Evolutionary conservation across 2,329 filamentous ascomycete genomes (phyloP).

Genomic region (Colletotrichum magnum): DNA sequence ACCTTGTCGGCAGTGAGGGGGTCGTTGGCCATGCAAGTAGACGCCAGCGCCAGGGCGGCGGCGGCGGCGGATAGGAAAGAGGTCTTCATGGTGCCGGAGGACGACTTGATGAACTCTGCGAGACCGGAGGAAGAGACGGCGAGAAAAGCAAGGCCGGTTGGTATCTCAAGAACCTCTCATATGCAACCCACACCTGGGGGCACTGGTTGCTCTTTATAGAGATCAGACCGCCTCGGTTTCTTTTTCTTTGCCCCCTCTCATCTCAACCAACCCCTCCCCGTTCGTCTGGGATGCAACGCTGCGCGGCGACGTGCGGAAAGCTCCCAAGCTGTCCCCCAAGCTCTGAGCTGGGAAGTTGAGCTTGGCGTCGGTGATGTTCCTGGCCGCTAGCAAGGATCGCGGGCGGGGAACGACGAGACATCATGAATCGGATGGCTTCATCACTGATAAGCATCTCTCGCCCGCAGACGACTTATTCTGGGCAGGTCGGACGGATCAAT

Average conservation of each 20-base stretch:
- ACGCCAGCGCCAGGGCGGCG: conserved; percentile 31
- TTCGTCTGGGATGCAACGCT: conserved; percentile 6
- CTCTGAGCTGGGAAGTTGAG: conserved; percentile 18
- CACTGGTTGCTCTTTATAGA: conserved; percentile 1
- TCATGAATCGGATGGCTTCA: conserved; percentile 24
- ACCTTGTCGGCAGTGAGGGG: conserved; percentile 55
- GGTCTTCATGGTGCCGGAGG: conserved; percentile 36
- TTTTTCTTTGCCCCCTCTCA: background rate
- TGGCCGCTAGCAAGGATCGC: background rate
- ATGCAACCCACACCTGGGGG: background rate
- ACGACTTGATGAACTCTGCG: background rate
- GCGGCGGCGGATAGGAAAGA: conserved; percentile 28
- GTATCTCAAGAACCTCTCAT: background rate
- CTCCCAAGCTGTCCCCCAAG: background rate
- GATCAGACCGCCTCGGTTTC: background rate
- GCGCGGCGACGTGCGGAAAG: background rate
- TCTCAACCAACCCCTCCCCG: background rate
- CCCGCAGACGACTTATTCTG: background rate
- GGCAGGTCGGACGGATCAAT: background rate
- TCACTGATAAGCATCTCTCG: conserved; percentile 32
- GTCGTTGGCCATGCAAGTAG: conserved; percentile 42
- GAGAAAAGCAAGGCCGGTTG: conserved; percentile 18
- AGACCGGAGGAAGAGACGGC: conserved; percentile 22
- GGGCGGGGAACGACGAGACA: conserved; percentile 17
- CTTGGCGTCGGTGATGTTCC: conserved; percentile 31